A percentile compares a stretch with the other conserved stretches of the same genome.
These are phyloP conservation scores for Saitozyma podzolica DNA, from an alignment of 768 basidiomycete species.

Conservation along the genomic window DNA sequence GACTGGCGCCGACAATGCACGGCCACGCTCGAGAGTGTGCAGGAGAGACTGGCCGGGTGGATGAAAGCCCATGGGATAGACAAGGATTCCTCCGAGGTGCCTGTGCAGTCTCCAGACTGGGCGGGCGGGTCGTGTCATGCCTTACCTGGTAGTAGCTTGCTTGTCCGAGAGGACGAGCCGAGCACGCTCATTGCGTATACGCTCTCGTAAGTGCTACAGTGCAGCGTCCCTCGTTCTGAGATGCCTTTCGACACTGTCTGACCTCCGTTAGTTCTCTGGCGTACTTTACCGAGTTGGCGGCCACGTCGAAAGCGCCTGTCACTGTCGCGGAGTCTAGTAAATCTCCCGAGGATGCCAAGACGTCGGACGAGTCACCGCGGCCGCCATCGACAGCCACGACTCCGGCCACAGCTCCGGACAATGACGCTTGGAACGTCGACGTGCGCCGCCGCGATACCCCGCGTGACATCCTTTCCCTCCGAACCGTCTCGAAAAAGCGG, in stretches of 20 bases:
- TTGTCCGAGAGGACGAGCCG: slow-evolving; percentile 41
- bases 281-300: slow-evolving; percentile 33
- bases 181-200: slow-evolving; percentile 42
- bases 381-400: too few species aligned
- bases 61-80: slow-evolving; percentile 9
- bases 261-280: slow-evolving; percentile 19
- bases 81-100: not conserved
- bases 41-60: slow-evolving; percentile 8
- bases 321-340: not conserved
- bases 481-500: slow-evolving; percentile 35
- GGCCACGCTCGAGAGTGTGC: not conserved
- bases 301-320: slow-evolving; percentile 1
- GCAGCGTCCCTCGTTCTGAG: too few species aligned
- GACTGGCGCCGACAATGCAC: slow-evolving; percentile 19
- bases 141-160: slow-evolving; percentile 34
- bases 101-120: slow-evolving; percentile 18
- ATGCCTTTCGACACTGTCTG: too few species aligned
- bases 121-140: slow-evolving; percentile 12
- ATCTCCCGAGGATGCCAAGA: not conserved
- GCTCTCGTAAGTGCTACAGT: slow-evolving; percentile 29
- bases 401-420: not conserved
- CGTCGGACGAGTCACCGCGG: not conserved
- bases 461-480: slow-evolving; percentile 35
- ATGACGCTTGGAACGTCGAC: slow-evolving; percentile 28
- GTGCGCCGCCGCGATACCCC: slow-evolving; percentile 36